phyloP scores from a whole-genome alignment of 441 rosid species.

The Populus trichocarpa region DNA sequence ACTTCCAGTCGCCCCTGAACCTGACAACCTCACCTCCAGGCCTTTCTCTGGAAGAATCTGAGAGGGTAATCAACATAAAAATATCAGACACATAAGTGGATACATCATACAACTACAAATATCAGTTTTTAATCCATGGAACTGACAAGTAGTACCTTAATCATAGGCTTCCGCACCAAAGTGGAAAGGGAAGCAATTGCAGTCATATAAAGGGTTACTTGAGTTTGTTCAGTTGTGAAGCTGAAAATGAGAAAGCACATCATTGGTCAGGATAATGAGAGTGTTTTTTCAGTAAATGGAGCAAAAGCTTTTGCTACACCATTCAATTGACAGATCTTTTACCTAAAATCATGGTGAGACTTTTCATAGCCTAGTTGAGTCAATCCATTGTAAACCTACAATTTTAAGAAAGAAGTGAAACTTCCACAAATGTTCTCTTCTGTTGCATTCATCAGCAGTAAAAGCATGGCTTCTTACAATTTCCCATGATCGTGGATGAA shows the following conservation, averaged over 20 bases:
- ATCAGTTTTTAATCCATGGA: conserved; percentile 2
- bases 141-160: conserved; percentile 44
- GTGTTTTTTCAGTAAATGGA: neutral
- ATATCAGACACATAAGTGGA: neutral
- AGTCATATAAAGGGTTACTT: conserved; percentile 79
- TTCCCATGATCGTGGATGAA: conserved; percentile 95
- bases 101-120: conserved; percentile 9
- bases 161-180: conserved; percentile 59
- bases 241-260: conserved; percentile 32
- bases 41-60: conserved; percentile 77
- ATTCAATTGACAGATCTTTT: conserved; percentile 4
- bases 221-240: conserved; percentile 75
- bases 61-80: conserved; percentile 12
- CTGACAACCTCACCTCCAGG: conserved; percentile 57
- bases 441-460: neutral
- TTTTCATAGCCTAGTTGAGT: conserved; percentile 82
- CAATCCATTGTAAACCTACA: conserved; percentile 84
- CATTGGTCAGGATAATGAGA: neutral
- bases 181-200: conserved; percentile 70
- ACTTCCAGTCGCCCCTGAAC: conserved; percentile 59
- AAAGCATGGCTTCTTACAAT: conserved; percentile 47
- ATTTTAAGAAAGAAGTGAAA: conserved; percentile 4
- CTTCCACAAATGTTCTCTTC: conserved; percentile 7
- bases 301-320: neutral
- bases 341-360: conserved; percentile 61